Evolutionary conservation across 2,329 filamentous ascomycete genomes (phyloP), one percentile per base, ranked within the genome.

Genomic region (Shiraia sp.): DNA sequence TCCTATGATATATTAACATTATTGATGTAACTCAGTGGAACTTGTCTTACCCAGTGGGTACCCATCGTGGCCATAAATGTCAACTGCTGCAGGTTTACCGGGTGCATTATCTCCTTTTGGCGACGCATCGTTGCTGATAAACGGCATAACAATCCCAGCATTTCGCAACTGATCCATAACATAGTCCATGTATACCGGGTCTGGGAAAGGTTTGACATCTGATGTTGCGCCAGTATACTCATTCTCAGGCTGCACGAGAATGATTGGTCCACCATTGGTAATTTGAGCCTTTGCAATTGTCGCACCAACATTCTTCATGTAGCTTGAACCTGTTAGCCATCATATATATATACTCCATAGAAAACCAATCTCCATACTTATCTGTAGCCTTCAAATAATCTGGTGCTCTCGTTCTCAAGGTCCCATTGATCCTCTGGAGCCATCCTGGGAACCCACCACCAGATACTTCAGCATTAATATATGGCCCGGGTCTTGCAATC

Each of bases 401-500:
- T 0, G 77, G 69, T 16, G 81, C 80, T 33, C 74, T 72, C 0
- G 86, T 88, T 45, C 88, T 77, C 38, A 90, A 68, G 1, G 75
- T 76, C 0, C 79, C 87, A 34, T 80, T 78, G n/a, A 85, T 71
- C 10, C 86, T 76, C 61, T 87, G 83, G 10, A 91, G 64, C 88
- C 88, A 93, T 1, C 88, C 88, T 0, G 89, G 88, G 47, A 88
- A 91, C 0, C 88, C 88, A 39, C 89, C 89, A 0, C 87, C 88
- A 5, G 80, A 82, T 0, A 76, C 80, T 64, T 93, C 88, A 1
- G 87, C 88, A 58, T 92, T 90, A 71, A 91, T 89, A 36, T 90
- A 90, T 0, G 85, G 85, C 0, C 86, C 84, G 0, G 85, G 84
- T 12, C 63, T 52, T 17, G 87, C 87, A 41, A 93, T 76, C 1